Evolutionary conservation across 1,284 basidiomycete species (phyloP), one percentile per base, ranked within the genome.

Genomic region (Pseudozyma sp.): DNA sequence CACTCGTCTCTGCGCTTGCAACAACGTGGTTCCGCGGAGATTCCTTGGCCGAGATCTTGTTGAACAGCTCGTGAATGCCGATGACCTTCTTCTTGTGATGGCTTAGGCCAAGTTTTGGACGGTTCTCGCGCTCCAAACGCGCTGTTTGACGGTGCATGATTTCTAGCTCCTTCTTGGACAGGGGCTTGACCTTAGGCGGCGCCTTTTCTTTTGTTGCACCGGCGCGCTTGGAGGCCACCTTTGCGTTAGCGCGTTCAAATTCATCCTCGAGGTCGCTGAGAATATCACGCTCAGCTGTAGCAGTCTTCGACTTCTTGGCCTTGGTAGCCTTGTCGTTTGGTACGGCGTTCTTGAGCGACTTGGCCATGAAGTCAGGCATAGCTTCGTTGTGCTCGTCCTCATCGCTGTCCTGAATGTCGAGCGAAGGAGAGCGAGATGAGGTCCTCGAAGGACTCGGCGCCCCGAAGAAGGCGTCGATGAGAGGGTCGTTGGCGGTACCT

Each of bases 101-200:
- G 3, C 50, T 35, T 10, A 58, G 59, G 4, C 60, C 55, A 9
- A 77, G 54, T 16, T 54, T 52, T 8, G 73, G 54, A 38, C 75
- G 71, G 25, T 80, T 62, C 44, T 81, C 76, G 54, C 81, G 78
- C 13, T 74, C 77, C 9, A 80, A 62, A 5, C 71, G 70, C 4
- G 81, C 81, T 1, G 78, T 71, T 47, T 78, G 74, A 6, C 68
- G 56, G 55, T 83, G 74, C 81, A 82, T 83, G 52, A 57, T 68
- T 16, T 80, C 78, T 35, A 75, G 39, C 40, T 82, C 79, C 55
- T 82, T 80, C 38, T 78, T 78, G 58, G 53, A 72, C 14, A 82
- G 73, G 6, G 78, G 78, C 58, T 75, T 70, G 54, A 69, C 52
- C 34, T 69, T 69, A 44, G 66, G 62, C 38, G 50, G 70, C 5